phyloP scores from a whole-genome alignment of 2,329 filamentous ascomycete genomes.

The Alternaria postmessia region DNA sequence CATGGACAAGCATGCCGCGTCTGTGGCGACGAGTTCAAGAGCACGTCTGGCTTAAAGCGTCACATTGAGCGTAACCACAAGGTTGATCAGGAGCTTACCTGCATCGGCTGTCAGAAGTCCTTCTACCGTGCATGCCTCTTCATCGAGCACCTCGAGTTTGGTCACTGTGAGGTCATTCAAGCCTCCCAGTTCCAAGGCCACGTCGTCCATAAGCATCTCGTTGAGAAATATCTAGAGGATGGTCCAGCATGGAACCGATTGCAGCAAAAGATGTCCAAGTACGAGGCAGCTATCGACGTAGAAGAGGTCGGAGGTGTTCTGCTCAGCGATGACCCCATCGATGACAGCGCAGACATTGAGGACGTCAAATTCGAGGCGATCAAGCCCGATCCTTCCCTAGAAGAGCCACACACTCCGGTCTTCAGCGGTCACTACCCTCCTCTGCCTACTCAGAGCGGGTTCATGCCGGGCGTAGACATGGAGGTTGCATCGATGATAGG shows the following conservation, averaged over 20 bases:
- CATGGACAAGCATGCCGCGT: conserved; percentile 64
- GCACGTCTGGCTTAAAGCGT: conserved; percentile 58
- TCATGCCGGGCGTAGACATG: background rate
- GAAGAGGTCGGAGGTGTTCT: conserved; percentile 40
- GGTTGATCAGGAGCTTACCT: conserved; percentile 59
- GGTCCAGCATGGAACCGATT: conserved; percentile 32
- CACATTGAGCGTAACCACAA: conserved; percentile 62
- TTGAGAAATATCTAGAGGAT: conserved; percentile 45
- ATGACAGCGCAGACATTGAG: conserved; percentile 27
- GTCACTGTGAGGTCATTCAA: conserved; percentile 57
- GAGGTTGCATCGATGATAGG: conserved; percentile 21
- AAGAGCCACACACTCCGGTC: conserved; percentile 1
- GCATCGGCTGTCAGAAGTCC: conserved; percentile 59
- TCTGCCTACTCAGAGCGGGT: conserved; percentile 23
- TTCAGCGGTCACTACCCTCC: conserved; percentile 28
- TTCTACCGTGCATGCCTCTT: conserved; percentile 60
- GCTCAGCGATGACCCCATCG: conserved; percentile 26
- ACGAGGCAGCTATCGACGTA: conserved; percentile 36
- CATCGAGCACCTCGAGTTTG: conserved; percentile 64
- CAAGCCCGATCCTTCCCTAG: conserved; percentile 26
- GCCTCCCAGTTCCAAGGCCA: conserved; percentile 56
- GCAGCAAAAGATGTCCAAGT: conserved; percentile 40
- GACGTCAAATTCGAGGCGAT: conserved; percentile 35
- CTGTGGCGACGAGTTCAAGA: conserved; percentile 65
- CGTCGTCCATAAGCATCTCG: conserved; percentile 60